phyloP scores from a whole-genome alignment of 805 yeast species.

The Metschnikowia kunwiensis region DNA sequence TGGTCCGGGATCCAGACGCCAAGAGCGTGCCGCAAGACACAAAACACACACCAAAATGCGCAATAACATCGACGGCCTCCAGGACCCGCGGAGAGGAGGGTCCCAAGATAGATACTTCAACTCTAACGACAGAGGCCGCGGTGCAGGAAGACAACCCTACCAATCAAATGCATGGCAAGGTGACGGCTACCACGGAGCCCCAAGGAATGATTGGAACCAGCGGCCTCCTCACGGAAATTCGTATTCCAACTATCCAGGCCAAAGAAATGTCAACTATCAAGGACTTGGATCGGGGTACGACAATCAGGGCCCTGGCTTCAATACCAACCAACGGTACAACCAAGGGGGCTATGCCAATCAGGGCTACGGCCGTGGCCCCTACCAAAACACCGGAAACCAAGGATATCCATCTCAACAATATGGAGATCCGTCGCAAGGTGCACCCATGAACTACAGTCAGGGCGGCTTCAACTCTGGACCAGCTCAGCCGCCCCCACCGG shows the following conservation, averaged over 20 bases:
- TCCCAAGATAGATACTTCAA: slow-evolving; percentile 1
- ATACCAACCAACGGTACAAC: not conserved
- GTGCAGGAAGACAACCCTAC: not conserved
- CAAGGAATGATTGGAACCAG: not conserved
- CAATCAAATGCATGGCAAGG: slow-evolving; percentile 4
- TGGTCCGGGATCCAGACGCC: not conserved
- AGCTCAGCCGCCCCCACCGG: slow-evolving; percentile 1
- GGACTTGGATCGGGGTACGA: slow-evolving; percentile 1
- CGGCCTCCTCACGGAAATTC: not conserved
- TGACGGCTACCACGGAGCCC: too few relatives aligned
- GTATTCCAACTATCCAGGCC: not conserved
- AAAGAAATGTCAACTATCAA: slow-evolving; percentile 1
- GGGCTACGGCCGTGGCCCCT: not conserved
- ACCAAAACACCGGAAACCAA: not conserved
- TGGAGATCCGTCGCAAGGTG: not conserved
- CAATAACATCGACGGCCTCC: not conserved
- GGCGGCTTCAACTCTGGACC: not conserved
- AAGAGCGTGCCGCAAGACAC: slow-evolving; percentile 1
- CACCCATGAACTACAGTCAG: not conserved
- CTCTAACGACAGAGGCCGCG: slow-evolving; percentile 1
- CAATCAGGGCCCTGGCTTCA: not conserved
- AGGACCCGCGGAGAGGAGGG: slow-evolving; percentile 2
- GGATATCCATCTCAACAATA: not conserved
- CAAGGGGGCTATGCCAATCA: not conserved
- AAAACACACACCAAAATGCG: not conserved